Conservation (phyloP, 805 yeast genomes). For the Danielia reshetovae region DNA sequence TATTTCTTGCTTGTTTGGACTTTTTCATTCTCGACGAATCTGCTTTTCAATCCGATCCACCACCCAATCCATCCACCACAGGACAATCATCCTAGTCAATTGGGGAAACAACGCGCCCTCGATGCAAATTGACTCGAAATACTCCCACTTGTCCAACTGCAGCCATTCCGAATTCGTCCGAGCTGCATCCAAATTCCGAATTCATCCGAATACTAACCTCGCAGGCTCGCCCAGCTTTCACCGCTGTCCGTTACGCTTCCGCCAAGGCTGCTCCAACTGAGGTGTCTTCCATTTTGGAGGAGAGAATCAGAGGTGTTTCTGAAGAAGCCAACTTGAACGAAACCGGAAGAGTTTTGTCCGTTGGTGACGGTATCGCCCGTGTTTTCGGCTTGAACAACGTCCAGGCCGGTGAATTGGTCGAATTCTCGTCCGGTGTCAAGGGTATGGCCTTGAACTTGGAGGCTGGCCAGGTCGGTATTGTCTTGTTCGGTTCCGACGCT, state of each 20-base stretch:
- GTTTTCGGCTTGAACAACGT: slow-evolving; percentile 99
- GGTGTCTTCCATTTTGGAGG: slow-evolving; percentile 98
- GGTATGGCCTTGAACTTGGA: slow-evolving; percentile 99
- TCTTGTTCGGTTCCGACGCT: slow-evolving; percentile 98
- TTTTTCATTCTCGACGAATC: background rate
- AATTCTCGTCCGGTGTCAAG: slow-evolving; percentile 98
- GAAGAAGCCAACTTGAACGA: slow-evolving; percentile 97
- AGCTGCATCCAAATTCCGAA: too few relatives aligned
- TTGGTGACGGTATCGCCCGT: slow-evolving; percentile 99
- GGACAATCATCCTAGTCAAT: too few relatives aligned
- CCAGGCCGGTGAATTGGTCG: slow-evolving; percentile 99
- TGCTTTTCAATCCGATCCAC: background rate
- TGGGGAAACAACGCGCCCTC: too few relatives aligned
- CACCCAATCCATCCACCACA: too few relatives aligned
- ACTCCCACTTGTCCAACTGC: too few relatives aligned
- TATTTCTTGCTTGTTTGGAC: slow-evolving; percentile 4
- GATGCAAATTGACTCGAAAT: too few relatives aligned
- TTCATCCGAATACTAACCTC: slow-evolving; percentile 32
- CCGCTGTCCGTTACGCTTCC: slow-evolving; percentile 81
- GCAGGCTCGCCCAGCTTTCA: slow-evolving; percentile 70
- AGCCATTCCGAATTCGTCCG: too few relatives aligned
- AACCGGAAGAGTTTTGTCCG: slow-evolving; percentile 98
- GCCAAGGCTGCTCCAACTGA: slow-evolving; percentile 99
- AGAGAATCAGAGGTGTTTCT: slow-evolving; percentile 98
- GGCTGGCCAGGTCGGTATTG: slow-evolving; percentile 99